Conservation (phyloP, 495 filamentous ascomycete species). For the Annulohypoxylon bovei region DNA sequence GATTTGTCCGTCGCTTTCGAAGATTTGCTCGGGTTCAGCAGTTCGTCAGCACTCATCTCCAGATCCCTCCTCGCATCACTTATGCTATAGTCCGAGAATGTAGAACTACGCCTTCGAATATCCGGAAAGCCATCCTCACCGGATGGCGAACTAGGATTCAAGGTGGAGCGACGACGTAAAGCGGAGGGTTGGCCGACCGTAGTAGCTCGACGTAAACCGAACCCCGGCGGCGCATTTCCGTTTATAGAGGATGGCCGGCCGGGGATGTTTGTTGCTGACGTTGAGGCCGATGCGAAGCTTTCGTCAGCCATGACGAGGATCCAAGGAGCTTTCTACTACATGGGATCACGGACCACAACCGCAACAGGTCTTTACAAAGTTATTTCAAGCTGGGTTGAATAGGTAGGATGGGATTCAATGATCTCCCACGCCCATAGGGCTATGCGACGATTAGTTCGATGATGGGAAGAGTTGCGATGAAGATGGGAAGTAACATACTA, state of each 20-base stretch:
- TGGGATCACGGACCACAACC: slow-evolving; percentile 24
- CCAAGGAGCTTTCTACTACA: slow-evolving; percentile 13
- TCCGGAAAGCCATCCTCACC: slow-evolving; percentile 41
- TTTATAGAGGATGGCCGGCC: slow-evolving; percentile 26
- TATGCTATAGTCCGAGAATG: slow-evolving; percentile 74
- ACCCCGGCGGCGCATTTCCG: slow-evolving; percentile 33
- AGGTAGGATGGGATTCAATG: slow-evolving; percentile 4
- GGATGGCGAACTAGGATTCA: slow-evolving; percentile 21
- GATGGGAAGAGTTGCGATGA: slow-evolving; percentile 9
- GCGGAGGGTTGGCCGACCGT: slow-evolving; percentile 48
- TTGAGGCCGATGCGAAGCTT: slow-evolving; percentile 29
- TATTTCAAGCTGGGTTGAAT: neutral
- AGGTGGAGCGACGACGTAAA: slow-evolving; percentile 33
- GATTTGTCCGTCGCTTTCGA: slow-evolving; percentile 36
- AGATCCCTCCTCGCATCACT: slow-evolving; percentile 73
- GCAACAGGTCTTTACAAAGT: neutral
- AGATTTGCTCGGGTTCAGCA: slow-evolving; percentile 71
- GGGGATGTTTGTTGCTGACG: slow-evolving; percentile 33
- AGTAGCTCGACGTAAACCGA: slow-evolving; percentile 47
- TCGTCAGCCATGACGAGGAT: slow-evolving; percentile 44
- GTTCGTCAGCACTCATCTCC: slow-evolving; percentile 74
- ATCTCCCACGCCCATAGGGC: slow-evolving; percentile 24
- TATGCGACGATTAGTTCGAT: slow-evolving; percentile 20
- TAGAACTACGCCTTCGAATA: slow-evolving; percentile 73
- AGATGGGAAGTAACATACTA: slow-evolving; percentile 13